Percentiles rank a stretch among this genome's conserved stretches.
These are phyloP conservation scores for Epichloe gansuensis DNA, from an alignment of 2,329 filamentous ascomycete species.

Conservation along the genomic window DNA sequence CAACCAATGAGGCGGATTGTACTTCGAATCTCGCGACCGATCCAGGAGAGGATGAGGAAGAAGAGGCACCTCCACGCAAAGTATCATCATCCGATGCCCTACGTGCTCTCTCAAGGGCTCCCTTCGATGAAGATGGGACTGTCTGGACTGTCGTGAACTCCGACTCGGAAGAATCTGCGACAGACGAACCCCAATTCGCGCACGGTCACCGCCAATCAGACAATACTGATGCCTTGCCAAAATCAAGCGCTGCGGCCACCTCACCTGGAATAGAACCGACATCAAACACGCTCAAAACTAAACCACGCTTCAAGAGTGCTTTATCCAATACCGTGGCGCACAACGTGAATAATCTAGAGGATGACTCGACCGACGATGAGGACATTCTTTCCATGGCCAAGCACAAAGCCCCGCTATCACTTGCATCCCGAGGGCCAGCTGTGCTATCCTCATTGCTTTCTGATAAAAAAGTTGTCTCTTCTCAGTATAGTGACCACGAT, in stretches of 20 bases:
- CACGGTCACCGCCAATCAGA: not conserved
- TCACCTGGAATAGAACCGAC: not conserved
- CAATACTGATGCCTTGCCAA: not conserved
- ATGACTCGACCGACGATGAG: constrained; percentile 27
- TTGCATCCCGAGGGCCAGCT: not conserved
- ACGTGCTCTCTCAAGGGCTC: constrained; percentile 36
- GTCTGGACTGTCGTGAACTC: constrained; percentile 38
- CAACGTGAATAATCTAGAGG: constrained; percentile 11
- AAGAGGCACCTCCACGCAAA: constrained; percentile 33
- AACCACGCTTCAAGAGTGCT: not conserved
- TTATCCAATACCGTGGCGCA: not conserved
- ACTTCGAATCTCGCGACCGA: constrained; percentile 23
- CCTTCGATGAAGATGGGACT: constrained; percentile 33
- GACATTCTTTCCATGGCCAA: constrained; percentile 29
- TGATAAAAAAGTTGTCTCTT: constrained; percentile 6
- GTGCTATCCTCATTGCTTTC: constrained; percentile 13
- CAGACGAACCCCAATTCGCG: constrained; percentile 1
- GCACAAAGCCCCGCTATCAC: not conserved
- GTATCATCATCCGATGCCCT: constrained; percentile 43
- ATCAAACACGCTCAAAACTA: not conserved
- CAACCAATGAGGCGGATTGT: constrained; percentile 16
- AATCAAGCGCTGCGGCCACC: not conserved
- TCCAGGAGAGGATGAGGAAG: constrained; percentile 28
- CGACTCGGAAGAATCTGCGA: constrained; percentile 15
- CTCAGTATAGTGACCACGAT: not conserved